phyloP scores from a whole-genome alignment of 2,329 filamentous ascomycete species.

The Seiridium unicorne region DNA sequence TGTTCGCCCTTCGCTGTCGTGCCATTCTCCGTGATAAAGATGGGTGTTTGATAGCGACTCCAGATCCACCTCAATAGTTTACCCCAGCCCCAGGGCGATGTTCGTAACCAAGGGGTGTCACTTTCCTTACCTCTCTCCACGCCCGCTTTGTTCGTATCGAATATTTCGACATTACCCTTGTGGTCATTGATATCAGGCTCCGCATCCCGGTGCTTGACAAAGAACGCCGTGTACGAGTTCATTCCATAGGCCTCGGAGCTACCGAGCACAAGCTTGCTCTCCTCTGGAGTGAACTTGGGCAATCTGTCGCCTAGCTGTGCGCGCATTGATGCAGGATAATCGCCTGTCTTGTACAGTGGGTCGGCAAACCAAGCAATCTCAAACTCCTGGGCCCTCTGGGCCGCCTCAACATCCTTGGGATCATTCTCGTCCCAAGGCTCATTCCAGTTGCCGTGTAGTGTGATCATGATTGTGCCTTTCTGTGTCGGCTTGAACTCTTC shows the following conservation, averaged over 20 bases:
- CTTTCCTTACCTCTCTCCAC: conserved; percentile 31
- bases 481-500: conserved; percentile 35
- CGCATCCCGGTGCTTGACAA: conserved; percentile 30
- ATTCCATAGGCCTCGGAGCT: conserved; percentile 40
- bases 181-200: conserved; percentile 36
- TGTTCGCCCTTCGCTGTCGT: conserved; percentile 38
- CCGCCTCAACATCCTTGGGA: conserved; percentile 32
- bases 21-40: conserved; percentile 42
- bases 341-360: conserved; percentile 34
- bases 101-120: conserved; percentile 37
- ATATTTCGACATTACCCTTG: conserved; percentile 35
- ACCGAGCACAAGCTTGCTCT: conserved; percentile 34
- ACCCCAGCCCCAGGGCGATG: conserved; percentile 34
- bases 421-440: conserved; percentile 36
- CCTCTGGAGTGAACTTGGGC: conserved; percentile 35
- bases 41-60: conserved; percentile 36
- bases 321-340: conserved; percentile 38
- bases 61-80: conserved; percentile 39
- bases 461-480: conserved; percentile 37
- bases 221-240: conserved; percentile 42
- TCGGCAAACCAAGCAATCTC: conserved; percentile 41
- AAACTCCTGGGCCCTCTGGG: conserved; percentile 37
- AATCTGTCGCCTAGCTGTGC: conserved; percentile 35
- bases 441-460: conserved; percentile 39
- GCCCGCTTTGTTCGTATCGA: conserved; percentile 32